Percentiles rank a stretch among this genome's conserved stretches.
phyloP scores from a whole-genome alignment of 2,329 filamentous ascomycete species.

The Alternaria longipes region DNA sequence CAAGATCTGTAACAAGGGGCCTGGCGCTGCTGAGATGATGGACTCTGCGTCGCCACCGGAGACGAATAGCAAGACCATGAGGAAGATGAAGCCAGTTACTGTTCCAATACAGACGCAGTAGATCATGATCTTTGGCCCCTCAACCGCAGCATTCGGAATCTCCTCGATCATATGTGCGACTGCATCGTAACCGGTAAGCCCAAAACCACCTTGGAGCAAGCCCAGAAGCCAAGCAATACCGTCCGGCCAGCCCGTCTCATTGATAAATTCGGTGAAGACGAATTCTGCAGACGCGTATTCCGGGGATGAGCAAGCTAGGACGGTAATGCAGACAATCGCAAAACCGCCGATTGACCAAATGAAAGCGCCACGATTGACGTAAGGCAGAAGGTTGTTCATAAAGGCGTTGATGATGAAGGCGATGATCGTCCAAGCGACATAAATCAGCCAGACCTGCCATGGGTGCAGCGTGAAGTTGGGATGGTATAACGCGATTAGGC shows the following conservation, averaged over 20 bases:
- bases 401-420: slow-evolving; percentile 74
- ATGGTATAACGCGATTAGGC: slow-evolving; percentile 70
- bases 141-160: slow-evolving; percentile 65
- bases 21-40: slow-evolving; percentile 65
- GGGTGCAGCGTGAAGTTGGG: slow-evolving; percentile 65
- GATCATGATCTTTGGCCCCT: slow-evolving; percentile 73
- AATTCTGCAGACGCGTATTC: slow-evolving; percentile 71
- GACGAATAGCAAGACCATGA: slow-evolving; percentile 71
- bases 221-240: slow-evolving; percentile 66
- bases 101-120: slow-evolving; percentile 70
- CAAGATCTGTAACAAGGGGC: slow-evolving; percentile 70
- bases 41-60: slow-evolving; percentile 63
- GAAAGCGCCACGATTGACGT: slow-evolving; percentile 74
- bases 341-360: slow-evolving; percentile 77
- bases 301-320: slow-evolving; percentile 71
- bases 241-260: slow-evolving; percentile 74
- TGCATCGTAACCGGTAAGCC: slow-evolving; percentile 64
- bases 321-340: slow-evolving; percentile 73
- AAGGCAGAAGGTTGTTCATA: slow-evolving; percentile 67
- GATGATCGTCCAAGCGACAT: slow-evolving; percentile 69
- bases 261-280: slow-evolving; percentile 74
- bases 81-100: slow-evolving; percentile 69
- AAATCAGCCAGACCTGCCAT: slow-evolving; percentile 80
- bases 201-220: slow-evolving; percentile 63
- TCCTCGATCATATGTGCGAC: slow-evolving; percentile 67